A percentile compares a stretch with the other conserved stretches of the same genome.
phyloP scores from a whole-genome alignment of 495 filamentous ascomycete species.

The Penicillium canariense region DNA sequence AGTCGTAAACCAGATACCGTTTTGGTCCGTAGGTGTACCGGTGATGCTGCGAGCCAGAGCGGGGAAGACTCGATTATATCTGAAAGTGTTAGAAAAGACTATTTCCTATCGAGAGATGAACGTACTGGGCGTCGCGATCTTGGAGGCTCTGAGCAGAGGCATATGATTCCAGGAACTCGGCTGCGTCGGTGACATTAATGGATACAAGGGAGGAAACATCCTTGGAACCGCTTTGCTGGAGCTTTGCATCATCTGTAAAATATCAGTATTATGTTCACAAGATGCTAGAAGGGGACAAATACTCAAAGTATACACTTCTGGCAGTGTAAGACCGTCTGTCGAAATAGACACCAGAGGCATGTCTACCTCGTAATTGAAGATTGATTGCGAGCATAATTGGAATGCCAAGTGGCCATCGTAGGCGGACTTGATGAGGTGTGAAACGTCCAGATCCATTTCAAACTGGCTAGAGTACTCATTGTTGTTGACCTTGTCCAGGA shows the following conservation, averaged over 20 bases:
- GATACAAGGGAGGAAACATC: constrained; percentile 27
- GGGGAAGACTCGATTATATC: constrained; percentile 28
- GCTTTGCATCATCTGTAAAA: constrained; percentile 20
- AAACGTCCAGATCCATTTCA: constrained; percentile 49
- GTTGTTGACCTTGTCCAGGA: constrained; percentile 39
- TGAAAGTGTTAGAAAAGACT: constrained; percentile 9
- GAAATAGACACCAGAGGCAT: constrained; percentile 38
- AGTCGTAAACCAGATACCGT: constrained; percentile 26
- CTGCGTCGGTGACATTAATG: constrained; percentile 35
- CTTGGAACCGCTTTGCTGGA: constrained; percentile 8
- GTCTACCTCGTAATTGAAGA: constrained; percentile 24
- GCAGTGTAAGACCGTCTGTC: constrained; percentile 33
- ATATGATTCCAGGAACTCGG: constrained; percentile 23
- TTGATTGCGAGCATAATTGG: constrained; percentile 27
- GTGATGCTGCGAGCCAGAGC: constrained; percentile 24
- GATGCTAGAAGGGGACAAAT: neutral
- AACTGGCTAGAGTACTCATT: constrained; percentile 45
- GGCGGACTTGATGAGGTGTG: constrained; percentile 37
- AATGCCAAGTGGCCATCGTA: constrained; percentile 50
- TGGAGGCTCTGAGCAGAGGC: constrained; percentile 24
- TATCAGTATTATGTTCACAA: neutral
- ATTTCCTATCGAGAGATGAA: neutral
- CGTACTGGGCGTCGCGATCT: constrained; percentile 41
- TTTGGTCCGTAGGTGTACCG: constrained; percentile 14
- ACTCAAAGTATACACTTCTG: constrained; percentile 34